Base-by-base conservation (phyloP, 2,329 filamentous ascomycete genomes). In the Fusarium incarnatum region DNA sequence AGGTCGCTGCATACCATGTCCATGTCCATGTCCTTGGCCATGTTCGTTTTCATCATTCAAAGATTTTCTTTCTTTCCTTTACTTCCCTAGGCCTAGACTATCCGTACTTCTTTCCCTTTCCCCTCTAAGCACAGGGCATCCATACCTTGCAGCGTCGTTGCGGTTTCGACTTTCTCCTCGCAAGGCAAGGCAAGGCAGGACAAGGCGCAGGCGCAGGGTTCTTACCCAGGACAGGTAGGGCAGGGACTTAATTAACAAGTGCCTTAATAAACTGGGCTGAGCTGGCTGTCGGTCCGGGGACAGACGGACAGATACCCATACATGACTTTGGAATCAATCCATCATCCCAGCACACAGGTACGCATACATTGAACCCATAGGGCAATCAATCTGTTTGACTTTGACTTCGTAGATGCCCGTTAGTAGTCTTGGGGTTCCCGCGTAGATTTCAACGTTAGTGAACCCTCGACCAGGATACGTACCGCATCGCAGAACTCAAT, bases 1-100 rank as follows among this genome's bases (percentile, higher is more conserved):
- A 64, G 68, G 58, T 60, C 60, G 63, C 58, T 70, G 67, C 63
- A 70, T 70, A 54, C 67, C 62, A 70, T 64, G 60, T 47, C 60
- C 52, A 52, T 58, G 47, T 13, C 46, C 34, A 28, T 22, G 40
- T 23, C 53, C 53, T 50, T 58, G 57, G 50, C 59, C 57, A 47
- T 62, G 58, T 56, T 63, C 41, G 41, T 63, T 63, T 63, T 62
- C 57, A 55, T 56, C 58, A 55, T 48, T 28, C 9, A 49, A 37
- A 37, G 34, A n/a, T 46, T 55, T 52, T 25, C 30, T 34, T 22
- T 20, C 27, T n/a, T 40, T 40, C 28, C 60, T 65, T 40, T n/a
- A 10, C 34, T 37, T 37, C 34, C 34, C 34, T 37, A n/a, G 34
- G 18, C 34, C 34, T 37, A 37, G 18, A 37, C 18, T 37, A 37